phyloP scores from a whole-genome alignment of 139 green algal species.

The Desmodesmus armatus region DNA sequence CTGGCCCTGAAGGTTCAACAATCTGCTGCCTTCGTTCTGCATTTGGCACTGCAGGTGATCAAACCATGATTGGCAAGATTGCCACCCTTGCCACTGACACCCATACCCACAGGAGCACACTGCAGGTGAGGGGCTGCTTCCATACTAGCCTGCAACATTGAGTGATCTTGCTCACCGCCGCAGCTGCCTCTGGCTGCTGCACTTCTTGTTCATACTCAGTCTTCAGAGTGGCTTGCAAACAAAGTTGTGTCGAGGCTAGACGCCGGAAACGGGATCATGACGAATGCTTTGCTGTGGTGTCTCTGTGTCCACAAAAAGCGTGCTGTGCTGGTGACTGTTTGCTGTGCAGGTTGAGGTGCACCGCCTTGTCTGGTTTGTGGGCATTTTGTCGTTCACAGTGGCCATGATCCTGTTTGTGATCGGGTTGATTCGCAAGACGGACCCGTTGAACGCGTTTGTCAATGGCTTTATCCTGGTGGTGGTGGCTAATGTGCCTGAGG shows the following conservation, averaged over 20 bases:
- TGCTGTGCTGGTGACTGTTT: background rate
- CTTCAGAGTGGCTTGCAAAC: too few species aligned
- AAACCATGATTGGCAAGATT: conserved; percentile 61
- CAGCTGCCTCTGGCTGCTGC: too few species aligned
- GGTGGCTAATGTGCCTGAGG: conserved; percentile 59
- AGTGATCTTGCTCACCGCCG: too few species aligned
- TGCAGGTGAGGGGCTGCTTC: conserved; percentile 9
- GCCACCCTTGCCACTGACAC: conserved; percentile 40
- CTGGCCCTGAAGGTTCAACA: background rate
- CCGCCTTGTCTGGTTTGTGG: conserved; percentile 54
- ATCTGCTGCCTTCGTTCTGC: background rate
- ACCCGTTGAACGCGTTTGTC: conserved; percentile 48
- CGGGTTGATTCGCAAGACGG: conserved; percentile 38
- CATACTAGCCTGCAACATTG: background rate
- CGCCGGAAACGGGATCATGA: too few species aligned
- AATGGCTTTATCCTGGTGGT: conserved; percentile 62
- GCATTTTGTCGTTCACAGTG: conserved; percentile 43
- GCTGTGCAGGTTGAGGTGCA: conserved; percentile 49
- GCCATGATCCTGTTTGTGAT: conserved; percentile 53
- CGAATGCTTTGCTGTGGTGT: background rate
- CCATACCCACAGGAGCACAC: conserved; percentile 37
- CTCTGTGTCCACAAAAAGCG: too few species aligned
- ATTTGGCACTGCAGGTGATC: conserved; percentile 35
- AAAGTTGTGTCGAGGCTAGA: too few species aligned
- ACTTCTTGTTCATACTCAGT: too few species aligned